Percentiles rank a stretch among this genome's conserved stretches.
Conservation (phyloP, 1,284 basidiomycete species). For the Fomitopsis pinicola region DNA sequence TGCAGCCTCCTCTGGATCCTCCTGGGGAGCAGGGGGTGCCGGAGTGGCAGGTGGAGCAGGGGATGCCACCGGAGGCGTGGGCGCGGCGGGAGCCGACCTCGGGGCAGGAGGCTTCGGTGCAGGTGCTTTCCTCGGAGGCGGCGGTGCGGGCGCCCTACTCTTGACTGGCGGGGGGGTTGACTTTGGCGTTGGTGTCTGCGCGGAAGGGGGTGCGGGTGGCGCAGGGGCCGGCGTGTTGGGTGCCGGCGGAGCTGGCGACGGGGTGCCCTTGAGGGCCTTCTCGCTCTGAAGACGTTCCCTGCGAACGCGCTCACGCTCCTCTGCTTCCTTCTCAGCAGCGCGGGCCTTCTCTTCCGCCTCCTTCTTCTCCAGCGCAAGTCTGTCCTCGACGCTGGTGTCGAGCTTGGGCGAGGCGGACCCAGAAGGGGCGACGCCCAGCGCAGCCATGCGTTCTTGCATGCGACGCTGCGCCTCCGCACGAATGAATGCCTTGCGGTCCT, state of each 20-base stretch:
- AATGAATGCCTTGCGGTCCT: slow-evolving; percentile 80
- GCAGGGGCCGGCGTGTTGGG: slow-evolving; percentile 30
- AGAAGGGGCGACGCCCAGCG: slow-evolving; percentile 72
- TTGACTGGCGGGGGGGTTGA: slow-evolving; percentile 32
- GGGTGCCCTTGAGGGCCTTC: slow-evolving; percentile 49
- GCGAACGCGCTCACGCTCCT: slow-evolving; percentile 68
- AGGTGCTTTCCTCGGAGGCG: slow-evolving; percentile 35
- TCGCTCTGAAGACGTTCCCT: slow-evolving; percentile 67
- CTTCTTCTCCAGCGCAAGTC: slow-evolving; percentile 78
- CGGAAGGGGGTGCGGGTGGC: slow-evolving; percentile 25
- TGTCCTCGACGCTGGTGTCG: slow-evolving; percentile 78
- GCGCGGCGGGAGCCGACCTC: slow-evolving; percentile 22
- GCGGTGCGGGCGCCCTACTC: slow-evolving; percentile 37
- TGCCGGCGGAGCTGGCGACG: slow-evolving; percentile 30
- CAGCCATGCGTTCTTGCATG: slow-evolving; percentile 84
- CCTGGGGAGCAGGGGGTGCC: slow-evolving; percentile 27
- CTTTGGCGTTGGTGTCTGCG: slow-evolving; percentile 23
- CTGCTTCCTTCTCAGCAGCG: slow-evolving; percentile 72
- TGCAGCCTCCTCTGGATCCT: slow-evolving; percentile 64
- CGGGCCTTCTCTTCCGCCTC: slow-evolving; percentile 81
- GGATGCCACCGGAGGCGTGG: slow-evolving; percentile 28
- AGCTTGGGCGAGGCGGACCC: slow-evolving; percentile 45
- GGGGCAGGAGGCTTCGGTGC: slow-evolving; percentile 31
- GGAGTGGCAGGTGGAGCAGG: slow-evolving; percentile 15
- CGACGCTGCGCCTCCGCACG: slow-evolving; percentile 81